These are phyloP conservation scores for Isochrysis galbana DNA, from an alignment of 78 protist genomes.

Conservation along the genomic window DNA sequence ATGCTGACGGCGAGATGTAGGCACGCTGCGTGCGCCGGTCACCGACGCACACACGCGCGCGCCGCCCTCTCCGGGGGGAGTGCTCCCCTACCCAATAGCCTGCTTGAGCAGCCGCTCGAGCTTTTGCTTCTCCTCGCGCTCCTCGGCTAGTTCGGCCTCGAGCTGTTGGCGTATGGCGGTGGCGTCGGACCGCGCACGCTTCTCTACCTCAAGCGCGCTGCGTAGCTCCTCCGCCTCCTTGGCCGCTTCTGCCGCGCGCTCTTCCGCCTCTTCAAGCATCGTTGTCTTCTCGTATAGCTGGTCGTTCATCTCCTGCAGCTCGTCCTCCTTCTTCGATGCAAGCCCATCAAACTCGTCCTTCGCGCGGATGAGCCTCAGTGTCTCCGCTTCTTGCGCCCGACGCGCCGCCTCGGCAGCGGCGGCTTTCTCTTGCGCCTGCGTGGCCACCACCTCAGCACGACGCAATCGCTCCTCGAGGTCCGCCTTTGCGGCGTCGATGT, in stretches of 20 bases:
- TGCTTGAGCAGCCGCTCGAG: background rate
- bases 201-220: background rate
- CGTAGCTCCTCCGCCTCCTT: background rate
- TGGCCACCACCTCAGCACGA: background rate
- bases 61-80: too few relatives aligned
- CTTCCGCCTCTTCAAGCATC: background rate
- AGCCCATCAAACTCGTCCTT: background rate
- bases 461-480: background rate
- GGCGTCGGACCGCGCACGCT: too few relatives aligned
- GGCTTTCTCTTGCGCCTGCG: background rate
- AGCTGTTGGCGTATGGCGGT: background rate
- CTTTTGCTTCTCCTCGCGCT: background rate
- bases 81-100: background rate
- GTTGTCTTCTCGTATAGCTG: background rate
- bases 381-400: background rate
- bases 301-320: background rate
- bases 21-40: too few relatives aligned
- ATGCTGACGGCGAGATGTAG: too few relatives aligned
- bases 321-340: background rate
- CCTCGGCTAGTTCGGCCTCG: background rate
- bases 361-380: background rate
- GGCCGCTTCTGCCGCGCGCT: background rate
- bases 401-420: background rate
- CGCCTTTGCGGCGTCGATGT: background rate
- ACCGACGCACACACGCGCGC: too few relatives aligned